Evolutionary conservation across 495 filamentous ascomycete genomes (phyloP).

Genomic region (Usnea hakonensis): DNA sequence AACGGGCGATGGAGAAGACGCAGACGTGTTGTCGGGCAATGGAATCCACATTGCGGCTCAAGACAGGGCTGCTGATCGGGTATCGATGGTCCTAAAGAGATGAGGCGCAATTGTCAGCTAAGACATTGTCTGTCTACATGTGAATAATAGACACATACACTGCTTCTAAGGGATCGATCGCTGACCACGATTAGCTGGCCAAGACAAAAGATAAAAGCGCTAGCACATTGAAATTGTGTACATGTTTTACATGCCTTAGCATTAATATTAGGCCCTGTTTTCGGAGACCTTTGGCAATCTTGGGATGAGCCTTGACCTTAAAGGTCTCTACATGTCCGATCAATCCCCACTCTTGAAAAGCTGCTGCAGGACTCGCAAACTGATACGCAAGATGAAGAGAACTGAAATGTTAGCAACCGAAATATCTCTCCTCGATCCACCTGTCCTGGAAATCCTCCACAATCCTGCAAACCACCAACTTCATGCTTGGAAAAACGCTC

Average conservation of each 20-base stretch:
- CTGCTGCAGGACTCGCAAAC: neutral
- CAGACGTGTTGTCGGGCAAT: neutral
- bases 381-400: neutral
- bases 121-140: neutral
- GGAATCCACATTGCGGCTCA: neutral
- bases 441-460: constrained; percentile 66
- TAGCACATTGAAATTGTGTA: too few species aligned
- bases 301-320: too few species aligned
- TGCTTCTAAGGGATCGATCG: too few species aligned
- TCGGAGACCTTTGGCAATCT: too few species aligned
- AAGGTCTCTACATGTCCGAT: too few species aligned
- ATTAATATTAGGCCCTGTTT: too few species aligned
- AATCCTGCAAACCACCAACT: constrained; percentile 73
- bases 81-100: neutral
- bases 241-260: too few species aligned
- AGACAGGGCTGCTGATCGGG: neutral
- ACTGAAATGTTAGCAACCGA: constrained; percentile 55
- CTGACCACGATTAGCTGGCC: too few species aligned
- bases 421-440: constrained; percentile 78
- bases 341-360: too few species aligned
- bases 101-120: neutral
- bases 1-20: neutral
- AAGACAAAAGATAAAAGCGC: too few species aligned
- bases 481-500: constrained; percentile 77
- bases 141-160: too few species aligned